Evolutionary conservation across 192 early-diverging fungal genomes (phyloP).

Genomic region (Podochytrium sp.): DNA sequence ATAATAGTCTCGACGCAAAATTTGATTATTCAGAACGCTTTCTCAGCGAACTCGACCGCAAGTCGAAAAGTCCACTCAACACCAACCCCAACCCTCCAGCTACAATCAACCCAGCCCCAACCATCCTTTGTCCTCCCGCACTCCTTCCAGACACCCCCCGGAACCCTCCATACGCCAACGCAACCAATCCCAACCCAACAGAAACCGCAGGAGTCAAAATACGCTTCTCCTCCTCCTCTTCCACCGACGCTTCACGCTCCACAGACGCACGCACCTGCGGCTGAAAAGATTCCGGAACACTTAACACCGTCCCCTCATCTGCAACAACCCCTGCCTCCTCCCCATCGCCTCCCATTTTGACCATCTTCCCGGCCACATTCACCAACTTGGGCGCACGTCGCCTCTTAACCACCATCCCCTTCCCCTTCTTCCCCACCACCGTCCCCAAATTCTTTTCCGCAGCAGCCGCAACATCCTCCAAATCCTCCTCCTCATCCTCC

Average conservation of each 20-base stretch:
- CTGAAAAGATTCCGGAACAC: constrained; percentile 23
- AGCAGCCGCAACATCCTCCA: neutral
- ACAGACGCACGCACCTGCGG: too few species aligned
- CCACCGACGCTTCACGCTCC: neutral
- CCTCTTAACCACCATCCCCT: constrained; percentile 28
- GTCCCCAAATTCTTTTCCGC: neutral
- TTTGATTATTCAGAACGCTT: neutral
- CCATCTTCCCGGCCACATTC: constrained; percentile 46
- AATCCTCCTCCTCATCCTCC: neutral
- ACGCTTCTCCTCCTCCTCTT: too few species aligned
- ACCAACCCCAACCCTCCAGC: neutral
- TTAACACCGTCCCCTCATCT: constrained; percentile 30
- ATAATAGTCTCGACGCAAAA: neutral
- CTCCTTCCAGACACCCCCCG: too few species aligned
- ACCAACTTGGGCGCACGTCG: constrained; percentile 38
- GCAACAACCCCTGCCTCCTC: neutral
- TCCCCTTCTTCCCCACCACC: constrained; percentile 1
- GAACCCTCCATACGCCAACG: constrained; percentile 13
- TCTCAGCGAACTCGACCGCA: neutral
- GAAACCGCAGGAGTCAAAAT: neutral
- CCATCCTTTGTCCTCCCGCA: neutral
- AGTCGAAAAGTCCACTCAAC: constrained; percentile 1
- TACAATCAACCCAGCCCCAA: constrained; percentile 4
- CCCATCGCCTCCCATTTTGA: constrained; percentile 37
- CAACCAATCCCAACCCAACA: constrained; percentile 4